A percentile compares a stretch with the other conserved stretches of the same genome.
Conservation (phyloP, 1,284 basidiomycete species). For the Chondrostereum purpureum region DNA sequence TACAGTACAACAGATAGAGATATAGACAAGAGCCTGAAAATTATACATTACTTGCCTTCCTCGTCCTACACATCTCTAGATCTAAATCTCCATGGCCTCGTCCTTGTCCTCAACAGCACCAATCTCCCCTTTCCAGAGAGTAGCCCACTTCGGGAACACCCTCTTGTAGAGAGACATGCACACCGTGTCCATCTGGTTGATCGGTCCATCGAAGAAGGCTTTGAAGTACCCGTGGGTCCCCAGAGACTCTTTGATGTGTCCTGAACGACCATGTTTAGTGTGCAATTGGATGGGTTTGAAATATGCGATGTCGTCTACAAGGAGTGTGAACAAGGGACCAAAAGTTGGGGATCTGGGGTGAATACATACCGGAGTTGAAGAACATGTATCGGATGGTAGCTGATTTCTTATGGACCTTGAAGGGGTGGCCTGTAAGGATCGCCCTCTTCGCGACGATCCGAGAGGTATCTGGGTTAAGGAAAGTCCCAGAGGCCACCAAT, state of each 20-base stretch:
- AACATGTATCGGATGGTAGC: conserved; percentile 99
- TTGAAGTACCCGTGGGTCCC: conserved; percentile 99
- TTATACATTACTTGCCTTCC: too few species aligned
- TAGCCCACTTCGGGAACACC: conserved; percentile 81
- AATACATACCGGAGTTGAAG: conserved; percentile 72
- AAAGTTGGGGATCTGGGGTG: conserved; percentile 1
- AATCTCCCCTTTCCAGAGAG: conserved; percentile 34
- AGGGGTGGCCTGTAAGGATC: conserved; percentile 91
- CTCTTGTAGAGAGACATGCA: conserved; percentile 91
- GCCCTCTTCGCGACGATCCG: conserved; percentile 91
- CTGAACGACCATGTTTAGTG: conserved; percentile 90
- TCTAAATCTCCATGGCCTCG: conserved; percentile 19
- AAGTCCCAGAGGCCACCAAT: conserved; percentile 87
- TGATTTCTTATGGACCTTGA: conserved; percentile 97
- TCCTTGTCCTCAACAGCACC: background rate
- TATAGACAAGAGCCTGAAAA: too few species aligned
- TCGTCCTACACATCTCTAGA: too few species aligned
- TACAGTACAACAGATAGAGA: too few species aligned
- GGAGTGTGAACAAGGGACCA: conserved; percentile 6
- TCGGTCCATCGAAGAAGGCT: conserved; percentile 91
- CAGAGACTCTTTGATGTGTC: conserved; percentile 90
- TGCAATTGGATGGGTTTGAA: conserved; percentile 91
- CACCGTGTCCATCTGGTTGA: conserved; percentile 94
- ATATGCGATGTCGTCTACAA: conserved; percentile 81
- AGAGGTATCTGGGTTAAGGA: conserved; percentile 86